Conservation (phyloP, 306 rosid species). For the Castanea sativa region DNA sequence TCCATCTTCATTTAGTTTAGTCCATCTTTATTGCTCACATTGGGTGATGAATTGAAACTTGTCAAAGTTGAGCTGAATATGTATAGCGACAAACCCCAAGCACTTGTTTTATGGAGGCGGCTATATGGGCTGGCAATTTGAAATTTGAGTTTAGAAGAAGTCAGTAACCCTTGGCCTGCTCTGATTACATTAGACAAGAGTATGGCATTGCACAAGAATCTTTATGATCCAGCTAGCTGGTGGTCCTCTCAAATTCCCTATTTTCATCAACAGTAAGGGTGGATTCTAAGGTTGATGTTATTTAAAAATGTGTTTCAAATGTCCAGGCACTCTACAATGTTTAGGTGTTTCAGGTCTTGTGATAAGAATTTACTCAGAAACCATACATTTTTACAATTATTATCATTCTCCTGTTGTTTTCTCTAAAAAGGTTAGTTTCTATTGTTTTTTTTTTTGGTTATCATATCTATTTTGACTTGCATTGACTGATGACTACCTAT, state of each 20-base stretch:
- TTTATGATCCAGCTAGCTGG: too few relatives aligned
- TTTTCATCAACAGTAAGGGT: too few relatives aligned
- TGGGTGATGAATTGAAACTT: not conserved
- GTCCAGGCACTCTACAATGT: not conserved
- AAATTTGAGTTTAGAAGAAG: not conserved
- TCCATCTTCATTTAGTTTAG: not conserved
- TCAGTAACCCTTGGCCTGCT: not conserved
- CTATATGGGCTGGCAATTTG: not conserved
- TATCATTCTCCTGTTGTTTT: not conserved
- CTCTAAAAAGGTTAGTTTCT: not conserved
- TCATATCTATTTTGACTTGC: too few relatives aligned
- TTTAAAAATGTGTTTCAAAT: not conserved
- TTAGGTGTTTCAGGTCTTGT: not conserved
- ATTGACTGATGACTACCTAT: not conserved
- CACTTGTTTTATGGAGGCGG: too few relatives aligned
- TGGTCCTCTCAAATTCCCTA: too few relatives aligned
- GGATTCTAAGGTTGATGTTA: too few relatives aligned
- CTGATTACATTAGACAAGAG: not conserved
- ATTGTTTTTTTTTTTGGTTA: too few relatives aligned
- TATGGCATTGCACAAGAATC: too few relatives aligned
- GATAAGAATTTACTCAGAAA: not conserved
- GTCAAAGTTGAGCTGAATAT: not conserved
- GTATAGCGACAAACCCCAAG: too few relatives aligned
- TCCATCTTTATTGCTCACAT: not conserved
- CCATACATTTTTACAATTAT: not conserved